Evolutionary conservation across 1,139 yeast genomes (phyloP), one percentile per base, ranked within the genome.

Genomic region (Blastobotrys persicus): DNA sequence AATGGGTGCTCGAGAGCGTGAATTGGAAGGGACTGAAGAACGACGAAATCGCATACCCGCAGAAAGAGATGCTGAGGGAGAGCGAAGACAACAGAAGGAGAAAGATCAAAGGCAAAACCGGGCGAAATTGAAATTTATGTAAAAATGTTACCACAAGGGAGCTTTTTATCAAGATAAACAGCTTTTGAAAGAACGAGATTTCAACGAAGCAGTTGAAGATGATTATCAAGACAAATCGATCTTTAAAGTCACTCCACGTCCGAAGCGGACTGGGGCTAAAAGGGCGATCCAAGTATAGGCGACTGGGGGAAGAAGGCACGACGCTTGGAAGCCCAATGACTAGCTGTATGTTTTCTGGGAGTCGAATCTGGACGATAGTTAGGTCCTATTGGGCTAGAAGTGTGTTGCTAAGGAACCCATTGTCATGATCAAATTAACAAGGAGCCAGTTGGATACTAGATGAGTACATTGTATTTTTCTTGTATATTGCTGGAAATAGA

Each of bases 21-120:
- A 72, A 46, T 60, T 63, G 31, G 77, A 74, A 45, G 78, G 75
- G 38, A 53, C 66, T 2, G 71, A 70, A 44, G 58, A 57, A 42
- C 58, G 68, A 34, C 55, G 68, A 19, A 55, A 57, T 20, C 56
- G 64, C 60, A 61, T 62, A 19, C 72, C 73, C 55, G 58, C 62
- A 43, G 65, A 71, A 52, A 50, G 57, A 54, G 49, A 33, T 35
- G 50, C 32, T 49, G 54, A 49, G 47, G 57, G 44, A 46, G 52
- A 48, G 37, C 51, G 51, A 42, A 48, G 46, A 41, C 45, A 48
- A 28, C 46, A 40, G 6, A 38, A 54, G 45, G 52, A 47, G 41
- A 44, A 55, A 31, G 52, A 50, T 37, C 48, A 56, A 39, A 45
- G 48, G 33, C 18, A 47, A 19, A 26, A 44, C 28, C 26, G 42